phyloP scores from a whole-genome alignment of 1,139 yeast genomes.

The Pichia sp. region DNA sequence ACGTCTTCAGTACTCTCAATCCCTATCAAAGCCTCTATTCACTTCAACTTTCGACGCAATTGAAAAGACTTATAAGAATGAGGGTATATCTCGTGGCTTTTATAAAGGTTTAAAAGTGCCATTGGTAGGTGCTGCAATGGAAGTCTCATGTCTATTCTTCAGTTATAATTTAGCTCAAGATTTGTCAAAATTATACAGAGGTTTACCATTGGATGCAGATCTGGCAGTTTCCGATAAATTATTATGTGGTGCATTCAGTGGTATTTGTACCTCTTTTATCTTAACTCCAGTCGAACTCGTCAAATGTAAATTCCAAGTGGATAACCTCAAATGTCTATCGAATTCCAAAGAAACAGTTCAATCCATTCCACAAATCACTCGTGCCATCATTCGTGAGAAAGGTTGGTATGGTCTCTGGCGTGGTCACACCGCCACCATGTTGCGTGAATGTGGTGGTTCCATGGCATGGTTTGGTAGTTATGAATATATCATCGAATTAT shows the following conservation, averaged over 20 bases:
- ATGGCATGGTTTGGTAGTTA: slow-evolving; percentile 93
- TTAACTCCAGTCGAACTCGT: slow-evolving; percentile 86
- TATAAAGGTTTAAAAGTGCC: slow-evolving; percentile 75
- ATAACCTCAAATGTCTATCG: slow-evolving; percentile 33
- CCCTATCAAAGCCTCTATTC: slow-evolving; percentile 37
- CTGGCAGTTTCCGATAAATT: slow-evolving; percentile 26
- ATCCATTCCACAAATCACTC: slow-evolving; percentile 31
- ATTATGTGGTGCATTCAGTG: slow-evolving; percentile 73
- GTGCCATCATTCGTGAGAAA: slow-evolving; percentile 35
- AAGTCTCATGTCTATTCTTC: slow-evolving; percentile 67
- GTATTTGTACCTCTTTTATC: slow-evolving; percentile 74
- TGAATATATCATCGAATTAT: slow-evolving; percentile 44
- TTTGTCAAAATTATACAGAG: slow-evolving; percentile 20
- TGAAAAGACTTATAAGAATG: slow-evolving; percentile 47
- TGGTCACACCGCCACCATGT: slow-evolving; percentile 78
- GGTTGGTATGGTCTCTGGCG: slow-evolving; percentile 73
- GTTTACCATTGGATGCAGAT: slow-evolving; percentile 13
- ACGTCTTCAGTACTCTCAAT: slow-evolving; percentile 65
- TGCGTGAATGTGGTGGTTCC: slow-evolving; percentile 85
- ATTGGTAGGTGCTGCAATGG: slow-evolving; percentile 79
- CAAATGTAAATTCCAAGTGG: slow-evolving; percentile 85
- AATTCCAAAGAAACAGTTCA: slow-evolving; percentile 8
- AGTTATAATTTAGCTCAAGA: slow-evolving; percentile 47
- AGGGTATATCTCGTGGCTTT: slow-evolving; percentile 57
- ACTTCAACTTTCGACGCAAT: slow-evolving; percentile 57